Evolutionary conservation across 2,329 filamentous ascomycete species (phyloP).

Genomic region (Cryphonectria parasitica): DNA sequence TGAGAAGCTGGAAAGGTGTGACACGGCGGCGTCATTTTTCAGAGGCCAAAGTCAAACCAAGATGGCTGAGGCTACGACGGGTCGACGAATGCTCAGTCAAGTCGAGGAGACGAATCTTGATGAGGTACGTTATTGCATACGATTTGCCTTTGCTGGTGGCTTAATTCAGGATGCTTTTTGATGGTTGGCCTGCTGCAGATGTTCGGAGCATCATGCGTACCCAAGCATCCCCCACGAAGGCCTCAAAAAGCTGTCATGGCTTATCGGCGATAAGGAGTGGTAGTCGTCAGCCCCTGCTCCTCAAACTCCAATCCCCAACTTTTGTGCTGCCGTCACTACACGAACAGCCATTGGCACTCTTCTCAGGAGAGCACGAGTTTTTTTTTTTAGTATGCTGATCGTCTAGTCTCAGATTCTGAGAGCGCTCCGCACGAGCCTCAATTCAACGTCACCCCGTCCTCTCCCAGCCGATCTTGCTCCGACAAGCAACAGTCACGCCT

Average conservation of each 20-base stretch:
- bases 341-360: conserved; percentile 8
- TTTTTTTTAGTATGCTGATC: conserved; percentile 23
- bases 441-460: conserved; percentile 25
- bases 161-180: background rate
- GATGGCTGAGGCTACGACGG: conserved; percentile 47
- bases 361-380: conserved; percentile 1
- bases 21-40: conserved; percentile 62
- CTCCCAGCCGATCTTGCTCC: conserved; percentile 19
- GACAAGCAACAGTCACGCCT: conserved; percentile 27
- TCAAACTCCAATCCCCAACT: conserved; percentile 25
- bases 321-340: background rate
- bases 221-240: conserved; percentile 17
- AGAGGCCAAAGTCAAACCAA: conserved; percentile 14
- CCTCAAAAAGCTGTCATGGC: conserved; percentile 14
- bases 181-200: background rate
- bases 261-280: conserved; percentile 18
- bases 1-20: conserved; percentile 57
- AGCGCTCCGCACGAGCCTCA: conserved; percentile 34
- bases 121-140: conserved; percentile 49
- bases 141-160: background rate
- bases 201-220: conserved; percentile 23
- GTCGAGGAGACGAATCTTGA: conserved; percentile 62
- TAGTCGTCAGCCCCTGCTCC: conserved; percentile 12
- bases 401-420: conserved; percentile 33
- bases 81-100: conserved; percentile 56